Percentiles rank a stretch among this genome's conserved stretches.
Conservation (phyloP, 768 basidiomycete species). For the Auriculariales sp. region DNA sequence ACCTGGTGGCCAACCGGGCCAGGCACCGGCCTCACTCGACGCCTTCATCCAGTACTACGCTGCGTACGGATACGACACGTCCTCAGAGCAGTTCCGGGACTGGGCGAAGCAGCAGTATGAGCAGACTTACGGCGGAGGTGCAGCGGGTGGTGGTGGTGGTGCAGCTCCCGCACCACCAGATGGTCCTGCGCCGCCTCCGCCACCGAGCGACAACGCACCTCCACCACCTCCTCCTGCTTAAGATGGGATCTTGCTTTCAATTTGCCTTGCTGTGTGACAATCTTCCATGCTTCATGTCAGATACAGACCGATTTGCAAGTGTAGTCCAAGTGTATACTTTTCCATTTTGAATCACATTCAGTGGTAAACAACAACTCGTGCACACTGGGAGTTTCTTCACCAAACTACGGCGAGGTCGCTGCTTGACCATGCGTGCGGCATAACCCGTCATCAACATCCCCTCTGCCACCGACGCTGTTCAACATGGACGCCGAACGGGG, state of each 20-base stretch:
- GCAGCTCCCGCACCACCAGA: slow-evolving; percentile 18
- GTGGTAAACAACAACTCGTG: no score
- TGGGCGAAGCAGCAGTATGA: neutral
- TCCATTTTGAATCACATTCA: no score
- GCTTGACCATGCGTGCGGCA: no score
- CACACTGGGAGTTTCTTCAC: no score
- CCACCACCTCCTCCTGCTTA: slow-evolving; percentile 18
- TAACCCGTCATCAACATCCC: no score
- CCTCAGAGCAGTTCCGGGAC: neutral
- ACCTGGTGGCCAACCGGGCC: slow-evolving; percentile 6
- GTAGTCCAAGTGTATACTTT: no score
- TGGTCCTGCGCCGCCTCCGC: slow-evolving; percentile 22
- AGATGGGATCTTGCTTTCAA: neutral
- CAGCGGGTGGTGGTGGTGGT: neutral
- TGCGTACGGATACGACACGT: neutral
- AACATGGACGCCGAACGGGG: no score
- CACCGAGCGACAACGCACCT: slow-evolving; percentile 18
- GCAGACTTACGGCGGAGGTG: neutral
- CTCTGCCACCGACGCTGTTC: no score
- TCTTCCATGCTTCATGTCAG: no score
- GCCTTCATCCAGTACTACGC: slow-evolving; percentile 5
- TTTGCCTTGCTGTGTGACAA: no score
- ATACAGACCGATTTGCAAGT: no score
- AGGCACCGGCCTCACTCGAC: neutral
- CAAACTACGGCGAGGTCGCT: no score